These are phyloP conservation scores for Cucurbita maxima DNA, from an alignment of 306 rosid species.

Conservation along the genomic window DNA sequence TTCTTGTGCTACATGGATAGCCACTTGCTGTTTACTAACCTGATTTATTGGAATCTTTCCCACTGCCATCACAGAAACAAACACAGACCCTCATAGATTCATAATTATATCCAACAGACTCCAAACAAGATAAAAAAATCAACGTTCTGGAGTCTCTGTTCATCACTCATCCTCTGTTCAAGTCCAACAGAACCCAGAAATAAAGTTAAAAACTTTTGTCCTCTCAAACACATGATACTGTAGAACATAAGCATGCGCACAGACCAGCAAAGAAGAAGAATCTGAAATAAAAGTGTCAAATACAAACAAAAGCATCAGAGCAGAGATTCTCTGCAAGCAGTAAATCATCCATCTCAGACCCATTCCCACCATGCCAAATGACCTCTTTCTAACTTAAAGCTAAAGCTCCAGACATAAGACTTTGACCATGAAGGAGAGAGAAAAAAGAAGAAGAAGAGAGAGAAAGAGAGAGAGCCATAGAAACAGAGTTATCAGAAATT, in stretches of 20 bases:
- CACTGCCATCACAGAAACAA: conserved; percentile 27
- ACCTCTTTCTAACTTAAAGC: not conserved
- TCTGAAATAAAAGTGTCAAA: not conserved
- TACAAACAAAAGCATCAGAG: not conserved
- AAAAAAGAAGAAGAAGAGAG: not conserved
- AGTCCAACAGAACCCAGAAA: not conserved
- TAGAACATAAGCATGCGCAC: not conserved
- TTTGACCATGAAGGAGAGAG: not conserved
- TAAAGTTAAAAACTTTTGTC: not conserved
- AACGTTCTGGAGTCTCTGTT: not conserved
- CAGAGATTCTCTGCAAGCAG: not conserved
- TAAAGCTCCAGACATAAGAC: not conserved
- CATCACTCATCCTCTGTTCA: not conserved
- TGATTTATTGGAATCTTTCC: conserved; percentile 68
- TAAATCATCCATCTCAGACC: not conserved
- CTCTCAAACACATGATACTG: not conserved
- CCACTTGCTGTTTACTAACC: conserved; percentile 55
- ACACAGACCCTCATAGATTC: not conserved
- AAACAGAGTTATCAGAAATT: not conserved
- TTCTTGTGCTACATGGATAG: conserved; percentile 52
- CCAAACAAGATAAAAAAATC: not conserved
- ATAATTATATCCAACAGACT: not conserved
- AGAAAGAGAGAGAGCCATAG: not conserved
- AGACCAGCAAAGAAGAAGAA: not conserved
- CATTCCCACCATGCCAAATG: not conserved